phyloP scores from a whole-genome alignment of 1,139 yeast genomes.

The Keqinozyma sinolaborantium region DNA sequence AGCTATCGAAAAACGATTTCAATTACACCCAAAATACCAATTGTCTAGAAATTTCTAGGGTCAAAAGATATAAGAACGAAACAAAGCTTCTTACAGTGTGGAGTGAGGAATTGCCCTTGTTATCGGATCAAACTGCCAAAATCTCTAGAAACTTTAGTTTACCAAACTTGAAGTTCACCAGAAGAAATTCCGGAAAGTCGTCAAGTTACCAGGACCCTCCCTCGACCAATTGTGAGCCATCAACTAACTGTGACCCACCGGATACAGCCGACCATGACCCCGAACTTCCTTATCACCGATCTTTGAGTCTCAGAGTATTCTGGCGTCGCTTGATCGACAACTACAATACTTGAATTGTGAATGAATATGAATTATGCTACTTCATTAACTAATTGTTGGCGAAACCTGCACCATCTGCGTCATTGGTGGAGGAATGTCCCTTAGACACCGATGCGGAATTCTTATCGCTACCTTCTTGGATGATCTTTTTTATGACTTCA shows the following conservation, averaged over 20 bases:
- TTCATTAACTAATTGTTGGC: conserved; percentile 27
- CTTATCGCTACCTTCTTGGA: conserved; percentile 53
- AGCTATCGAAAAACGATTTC: too few relatives aligned
- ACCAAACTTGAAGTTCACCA: conserved; percentile 2
- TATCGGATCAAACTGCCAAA: conserved; percentile 3
- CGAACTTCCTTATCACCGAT: too few relatives aligned
- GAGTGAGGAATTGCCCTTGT: conserved; percentile 17
- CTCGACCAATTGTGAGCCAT: too few relatives aligned
- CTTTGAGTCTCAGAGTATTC: too few relatives aligned
- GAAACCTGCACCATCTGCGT: conserved; percentile 33
- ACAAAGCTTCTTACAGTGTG: conserved; percentile 9
- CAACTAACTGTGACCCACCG: too few relatives aligned
- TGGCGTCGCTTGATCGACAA: neutral
- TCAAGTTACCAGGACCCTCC: too few relatives aligned
- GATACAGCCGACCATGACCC: too few relatives aligned
- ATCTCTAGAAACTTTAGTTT: conserved; percentile 4
- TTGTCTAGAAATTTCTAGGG: too few relatives aligned
- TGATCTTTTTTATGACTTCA: conserved; percentile 50
- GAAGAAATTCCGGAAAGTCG: too few relatives aligned
- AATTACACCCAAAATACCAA: too few relatives aligned
- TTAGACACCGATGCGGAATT: conserved; percentile 18
- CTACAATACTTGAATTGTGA: conserved; percentile 3
- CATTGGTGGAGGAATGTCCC: conserved; percentile 27
- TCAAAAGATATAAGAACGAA: too few relatives aligned
- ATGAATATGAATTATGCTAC: conserved; percentile 5